Evolutionary conservation across 2,329 filamentous ascomycete genomes (phyloP).

Genomic region (Botrytis pseudocinerea): DNA sequence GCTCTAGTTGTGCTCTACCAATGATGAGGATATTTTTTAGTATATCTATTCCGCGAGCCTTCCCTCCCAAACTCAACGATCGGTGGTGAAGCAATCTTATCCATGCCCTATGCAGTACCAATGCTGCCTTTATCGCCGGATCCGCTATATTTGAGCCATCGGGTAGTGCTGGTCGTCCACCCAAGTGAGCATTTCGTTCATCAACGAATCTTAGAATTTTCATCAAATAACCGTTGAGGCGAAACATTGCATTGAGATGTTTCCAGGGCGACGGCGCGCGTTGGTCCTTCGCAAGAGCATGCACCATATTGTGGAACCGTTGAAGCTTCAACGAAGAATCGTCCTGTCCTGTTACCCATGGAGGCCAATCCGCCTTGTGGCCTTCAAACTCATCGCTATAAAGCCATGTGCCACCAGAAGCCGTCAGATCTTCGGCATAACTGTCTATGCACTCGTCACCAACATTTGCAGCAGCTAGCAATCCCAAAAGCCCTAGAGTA

Average conservation of each 20-base stretch:
- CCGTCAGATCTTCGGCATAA: neutral
- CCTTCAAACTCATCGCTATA: slow-evolving; percentile 3
- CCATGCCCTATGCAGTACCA: slow-evolving; percentile 27
- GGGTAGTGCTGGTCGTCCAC: slow-evolving; percentile 2
- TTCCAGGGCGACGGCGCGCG: neutral
- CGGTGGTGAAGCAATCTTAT: slow-evolving; percentile 29
- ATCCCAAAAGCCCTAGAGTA: slow-evolving; percentile 6
- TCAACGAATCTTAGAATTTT: slow-evolving; percentile 19
- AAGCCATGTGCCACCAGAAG: neutral
- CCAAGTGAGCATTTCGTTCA: slow-evolving; percentile 2
- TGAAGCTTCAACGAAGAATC: slow-evolving; percentile 1
- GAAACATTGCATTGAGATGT: slow-evolving; percentile 15
- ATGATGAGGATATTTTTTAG: slow-evolving; percentile 18
- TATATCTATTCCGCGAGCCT: slow-evolving; percentile 10
- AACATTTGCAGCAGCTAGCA: slow-evolving; percentile 6
- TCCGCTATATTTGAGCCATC: slow-evolving; percentile 22
- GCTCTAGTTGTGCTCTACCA: slow-evolving; percentile 12
- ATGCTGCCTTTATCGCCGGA: slow-evolving; percentile 17
- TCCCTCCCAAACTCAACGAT: slow-evolving; percentile 17
- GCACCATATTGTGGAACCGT: slow-evolving; percentile 1
- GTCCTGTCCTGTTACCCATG: neutral
- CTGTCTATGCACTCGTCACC: neutral
- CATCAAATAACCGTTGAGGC: slow-evolving; percentile 7
- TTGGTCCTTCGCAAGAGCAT: neutral
- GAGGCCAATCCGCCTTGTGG: slow-evolving; percentile 16